phyloP scores from a whole-genome alignment of 2,329 filamentous ascomycete genomes.

The Trichothecium sympodiale region DNA sequence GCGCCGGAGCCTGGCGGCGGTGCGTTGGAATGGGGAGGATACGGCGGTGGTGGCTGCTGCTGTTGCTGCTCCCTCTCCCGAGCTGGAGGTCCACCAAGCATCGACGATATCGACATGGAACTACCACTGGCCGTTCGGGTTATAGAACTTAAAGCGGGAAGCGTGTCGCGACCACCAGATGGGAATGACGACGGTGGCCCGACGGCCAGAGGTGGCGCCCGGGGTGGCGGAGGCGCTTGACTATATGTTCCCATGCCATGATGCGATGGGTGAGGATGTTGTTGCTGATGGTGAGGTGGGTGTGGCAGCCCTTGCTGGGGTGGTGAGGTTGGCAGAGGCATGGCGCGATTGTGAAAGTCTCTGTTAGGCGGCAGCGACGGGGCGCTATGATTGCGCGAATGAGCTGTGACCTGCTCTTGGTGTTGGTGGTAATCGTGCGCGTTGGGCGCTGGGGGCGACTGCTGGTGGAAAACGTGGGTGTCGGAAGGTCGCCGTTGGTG shows the following conservation, averaged over 20 bases:
- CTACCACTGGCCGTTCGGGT: slow-evolving; percentile 35
- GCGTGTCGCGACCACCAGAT: slow-evolving; percentile 31
- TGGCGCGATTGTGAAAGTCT: slow-evolving; percentile 23
- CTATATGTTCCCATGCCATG: slow-evolving; percentile 27
- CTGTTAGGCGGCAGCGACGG: slow-evolving; percentile 29
- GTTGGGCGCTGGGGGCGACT: slow-evolving; percentile 9
- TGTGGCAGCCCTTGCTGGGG: slow-evolving; percentile 23
- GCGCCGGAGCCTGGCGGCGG: slow-evolving; percentile 29
- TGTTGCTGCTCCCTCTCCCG: slow-evolving; percentile 22
- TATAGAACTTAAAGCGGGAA: slow-evolving; percentile 39
- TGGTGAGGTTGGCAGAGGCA: slow-evolving; percentile 36
- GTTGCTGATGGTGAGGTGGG: slow-evolving; percentile 16
- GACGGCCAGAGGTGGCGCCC: slow-evolving; percentile 29
- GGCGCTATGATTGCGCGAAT: slow-evolving; percentile 17
- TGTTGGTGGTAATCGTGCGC: slow-evolving; percentile 4
- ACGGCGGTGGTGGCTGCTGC: slow-evolving; percentile 22
- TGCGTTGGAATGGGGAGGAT: slow-evolving; percentile 26
- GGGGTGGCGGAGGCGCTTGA: slow-evolving; percentile 33
- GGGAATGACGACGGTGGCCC: slow-evolving; percentile 34
- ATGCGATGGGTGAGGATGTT: slow-evolving; percentile 16
- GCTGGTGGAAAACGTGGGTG: slow-evolving; percentile 4
- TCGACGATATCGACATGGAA: slow-evolving; percentile 51
- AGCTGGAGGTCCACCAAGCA: slow-evolving; percentile 41
- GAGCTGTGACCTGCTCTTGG: slow-evolving; percentile 1
- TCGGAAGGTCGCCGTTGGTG: slow-evolving; percentile 5